Evolutionary conservation across 148 eudicot genomes (phyloP), one percentile per base, ranked within the genome.

Genomic region (Camellia granthamiana): DNA sequence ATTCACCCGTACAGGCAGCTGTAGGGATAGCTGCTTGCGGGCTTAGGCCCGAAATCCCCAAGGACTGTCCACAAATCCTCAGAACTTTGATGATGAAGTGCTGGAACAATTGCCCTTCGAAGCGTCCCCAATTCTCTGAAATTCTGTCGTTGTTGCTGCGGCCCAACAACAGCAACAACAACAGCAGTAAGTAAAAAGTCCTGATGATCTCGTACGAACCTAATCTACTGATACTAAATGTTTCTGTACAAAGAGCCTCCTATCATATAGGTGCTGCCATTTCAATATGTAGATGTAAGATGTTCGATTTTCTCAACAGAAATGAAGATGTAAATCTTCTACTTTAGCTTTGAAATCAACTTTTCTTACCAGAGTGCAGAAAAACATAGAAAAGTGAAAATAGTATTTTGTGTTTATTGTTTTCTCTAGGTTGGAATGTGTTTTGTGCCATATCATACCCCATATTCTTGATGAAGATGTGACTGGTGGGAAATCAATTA

Each of bases 11-110:
- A n/a, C 98, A 95, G 81, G 98, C 98, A 10, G 97, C 97, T 5
- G 97, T 95, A 12, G 98, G 96, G 16, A 95, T 95, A 80, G 98
- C 96, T 73, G 98, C 98, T 64, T 95, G 97, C 77, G 98, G 98
- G 74, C 93, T 95, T 69, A 93, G 98, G 82, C 98, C 98, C 51
- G 98, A 95, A 14, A 93, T 95, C 72, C 98, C 98, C 23, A 93
- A 93, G 81, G 91, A 89, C 74, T 95, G 98, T 85, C 96, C 97
- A 21, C 98, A 81, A 66, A 78, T 88, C 56, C 84, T 95, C 63
- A 88, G 84, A 80, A 83, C 92, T 12, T 79, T 95, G 68, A 90
- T 95, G 97, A 77, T 76, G 46, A 90, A 90, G 78, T 93, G 98
- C 87, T 95, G 98, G 98, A 85, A 92, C 90, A 87, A 80, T 83